Percentiles rank a stretch among this genome's conserved stretches.
These are phyloP conservation scores for Cercospora janseana DNA, from an alignment of 2,329 filamentous ascomycete species.

Conservation along the genomic window DNA sequence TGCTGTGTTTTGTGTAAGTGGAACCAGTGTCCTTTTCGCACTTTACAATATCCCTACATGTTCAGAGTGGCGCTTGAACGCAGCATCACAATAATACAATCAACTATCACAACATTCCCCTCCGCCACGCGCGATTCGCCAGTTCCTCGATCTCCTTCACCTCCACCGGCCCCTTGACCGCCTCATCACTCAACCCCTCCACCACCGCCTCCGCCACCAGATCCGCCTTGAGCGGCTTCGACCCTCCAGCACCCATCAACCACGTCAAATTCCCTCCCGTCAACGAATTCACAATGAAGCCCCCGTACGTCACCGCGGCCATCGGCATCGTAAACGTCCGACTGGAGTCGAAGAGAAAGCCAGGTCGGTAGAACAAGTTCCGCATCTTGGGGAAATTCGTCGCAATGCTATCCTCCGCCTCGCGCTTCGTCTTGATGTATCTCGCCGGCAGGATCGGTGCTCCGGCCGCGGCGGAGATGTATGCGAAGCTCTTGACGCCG, in stretches of 20 bases:
- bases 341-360: conserved; percentile 84
- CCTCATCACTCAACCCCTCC: conserved; percentile 75
- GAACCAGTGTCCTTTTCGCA: too few species aligned
- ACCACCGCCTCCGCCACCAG: conserved; percentile 85
- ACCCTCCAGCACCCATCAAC: conserved; percentile 76
- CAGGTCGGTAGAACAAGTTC: conserved; percentile 76
- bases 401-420: conserved; percentile 76
- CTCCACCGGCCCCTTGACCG: conserved; percentile 72
- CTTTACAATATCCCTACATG: too few species aligned
- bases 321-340: conserved; percentile 80
- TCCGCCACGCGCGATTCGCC: conserved; percentile 81
- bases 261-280: conserved; percentile 72
- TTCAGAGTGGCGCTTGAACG: conserved; percentile 23
- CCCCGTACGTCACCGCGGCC: conserved; percentile 72
- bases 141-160: conserved; percentile 76
- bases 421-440: conserved; percentile 88
- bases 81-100: not conserved
- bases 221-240: conserved; percentile 85
- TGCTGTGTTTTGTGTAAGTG: too few species aligned
- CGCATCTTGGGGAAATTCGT: conserved; percentile 72
- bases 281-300: conserved; percentile 71
- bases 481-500: conserved; percentile 70
- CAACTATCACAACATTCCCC: conserved; percentile 71
- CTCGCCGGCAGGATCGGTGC: conserved; percentile 78
- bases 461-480: conserved; percentile 83